These are phyloP conservation scores for Boletellus sp. DNA, from an alignment of 768 basidiomycete species.

Conservation along the genomic window DNA sequence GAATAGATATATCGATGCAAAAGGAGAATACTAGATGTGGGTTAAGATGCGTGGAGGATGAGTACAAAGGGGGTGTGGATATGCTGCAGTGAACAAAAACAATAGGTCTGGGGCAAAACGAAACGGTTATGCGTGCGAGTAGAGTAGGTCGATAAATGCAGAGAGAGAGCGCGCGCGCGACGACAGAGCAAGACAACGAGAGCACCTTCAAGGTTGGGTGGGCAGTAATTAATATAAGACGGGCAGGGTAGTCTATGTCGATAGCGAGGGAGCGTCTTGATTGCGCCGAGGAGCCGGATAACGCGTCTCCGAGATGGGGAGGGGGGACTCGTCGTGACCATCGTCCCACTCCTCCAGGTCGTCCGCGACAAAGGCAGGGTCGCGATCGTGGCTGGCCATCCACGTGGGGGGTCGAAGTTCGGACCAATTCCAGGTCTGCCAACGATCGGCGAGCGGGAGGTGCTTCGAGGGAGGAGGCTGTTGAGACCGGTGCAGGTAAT, in stretches of 20 bases:
- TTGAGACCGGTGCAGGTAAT: slow-evolving; percentile 26
- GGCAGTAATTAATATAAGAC: not conserved
- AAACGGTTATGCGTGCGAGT: slow-evolving; percentile 20
- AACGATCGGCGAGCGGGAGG: slow-evolving; percentile 23
- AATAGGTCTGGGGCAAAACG: slow-evolving; percentile 15
- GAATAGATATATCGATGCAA: slow-evolving; percentile 24
- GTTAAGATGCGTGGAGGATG: slow-evolving; percentile 14
- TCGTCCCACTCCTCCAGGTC: slow-evolving; percentile 26
- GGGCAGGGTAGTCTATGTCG: slow-evolving; percentile 11
- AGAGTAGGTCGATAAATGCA: slow-evolving; percentile 22
- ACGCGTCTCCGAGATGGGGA: slow-evolving; percentile 12
- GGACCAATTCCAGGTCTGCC: slow-evolving; percentile 35
- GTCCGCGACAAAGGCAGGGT: slow-evolving; percentile 4
- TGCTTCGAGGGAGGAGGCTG: slow-evolving; percentile 19
- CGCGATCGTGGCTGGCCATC: slow-evolving; percentile 9
- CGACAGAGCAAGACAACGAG: slow-evolving; percentile 17
- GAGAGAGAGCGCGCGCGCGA: slow-evolving; percentile 2
- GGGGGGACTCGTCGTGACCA: slow-evolving; percentile 19
- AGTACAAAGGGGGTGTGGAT: slow-evolving; percentile 17
- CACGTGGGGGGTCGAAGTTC: slow-evolving; percentile 30
- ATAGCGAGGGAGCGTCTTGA: slow-evolving; percentile 14
- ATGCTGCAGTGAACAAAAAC: slow-evolving; percentile 20
- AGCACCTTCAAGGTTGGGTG: slow-evolving; percentile 9
- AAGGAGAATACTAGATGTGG: slow-evolving; percentile 3
- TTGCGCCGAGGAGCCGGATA: slow-evolving; percentile 10